phyloP scores from a whole-genome alignment of 2,329 filamentous ascomycete genomes.

The Neurospora sp. region DNA sequence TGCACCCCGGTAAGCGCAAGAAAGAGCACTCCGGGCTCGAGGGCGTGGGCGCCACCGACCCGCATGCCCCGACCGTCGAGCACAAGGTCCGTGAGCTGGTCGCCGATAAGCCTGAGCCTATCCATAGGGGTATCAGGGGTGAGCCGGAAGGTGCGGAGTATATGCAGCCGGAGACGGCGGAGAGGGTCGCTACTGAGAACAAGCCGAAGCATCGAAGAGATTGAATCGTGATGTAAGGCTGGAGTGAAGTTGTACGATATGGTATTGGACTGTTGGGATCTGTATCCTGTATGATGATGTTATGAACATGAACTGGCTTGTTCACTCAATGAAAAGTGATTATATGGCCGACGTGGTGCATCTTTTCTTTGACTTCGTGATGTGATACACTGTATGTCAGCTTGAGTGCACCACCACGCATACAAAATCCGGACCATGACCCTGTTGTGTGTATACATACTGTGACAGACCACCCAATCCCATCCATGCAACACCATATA shows the following conservation, averaged over 20 bases:
- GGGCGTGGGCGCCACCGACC: slow-evolving; percentile 25
- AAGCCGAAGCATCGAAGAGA: neutral
- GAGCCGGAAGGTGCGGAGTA: slow-evolving; percentile 7
- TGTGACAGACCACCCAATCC: neutral
- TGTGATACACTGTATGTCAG: neutral
- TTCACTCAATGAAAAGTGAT: neutral
- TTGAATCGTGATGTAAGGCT: no score
- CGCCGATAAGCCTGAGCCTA: slow-evolving; percentile 18
- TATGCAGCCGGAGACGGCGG: slow-evolving; percentile 7
- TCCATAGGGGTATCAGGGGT: slow-evolving; percentile 9
- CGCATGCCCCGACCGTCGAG: slow-evolving; percentile 12
- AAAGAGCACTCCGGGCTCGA: slow-evolving; percentile 29
- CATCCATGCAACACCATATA: neutral
- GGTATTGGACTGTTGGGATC: neutral
- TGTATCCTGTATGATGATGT: neutral
- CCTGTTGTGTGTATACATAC: neutral
- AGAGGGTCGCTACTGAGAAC: slow-evolving; percentile 14
- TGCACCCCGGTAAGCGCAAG: slow-evolving; percentile 22
- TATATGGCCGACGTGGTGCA: neutral
- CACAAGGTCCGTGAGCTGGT: slow-evolving; percentile 19
- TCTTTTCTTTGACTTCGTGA: neutral
- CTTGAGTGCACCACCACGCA: neutral
- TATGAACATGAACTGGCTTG: neutral
- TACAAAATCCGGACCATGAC: neutral
- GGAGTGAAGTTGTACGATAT: neutral